Base-by-base conservation (phyloP, 2,329 filamentous ascomycete genomes). In the Endocalyx cinctus region DNA sequence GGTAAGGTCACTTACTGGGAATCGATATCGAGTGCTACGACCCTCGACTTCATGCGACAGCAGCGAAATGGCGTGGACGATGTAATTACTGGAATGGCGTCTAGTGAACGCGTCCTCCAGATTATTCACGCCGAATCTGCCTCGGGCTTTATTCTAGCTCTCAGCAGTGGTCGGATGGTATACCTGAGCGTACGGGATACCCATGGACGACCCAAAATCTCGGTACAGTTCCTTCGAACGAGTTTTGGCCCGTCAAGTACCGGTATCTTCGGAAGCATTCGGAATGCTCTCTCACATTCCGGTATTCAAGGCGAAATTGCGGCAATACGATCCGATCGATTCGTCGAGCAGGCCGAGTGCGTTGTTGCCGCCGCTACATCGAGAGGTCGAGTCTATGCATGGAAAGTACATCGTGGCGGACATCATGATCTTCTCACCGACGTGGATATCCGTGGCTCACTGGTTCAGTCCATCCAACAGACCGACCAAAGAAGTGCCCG, bases 1-100 rank as follows among this genome's bases (percentile, higher is more conserved):
- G 92, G 92, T 33, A 89, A 82, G 58, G 79, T 97, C 33, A 82
- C 87, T 27, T 97, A 92, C 59, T 97, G 92, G 88, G 92, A 97
- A 57, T 94, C 87, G 25, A 85, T 97, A 43, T 88, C 90, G 35
- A 88, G 81, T 58, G 88, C 87, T 8, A 85, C 88, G 25, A 87
- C 87, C 1, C 72, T 94, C 35, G 86, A 85, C 42, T 77, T 94
- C 25, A 85, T 90, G 51, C 82, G 84, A 45, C 84, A 94, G 55
- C 84, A 86, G 51, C 80, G 84, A 45, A 82, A 80, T 44, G 86
- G 86, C 12, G 77, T 94, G 12, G 87, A 94, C 51, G 79, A 85
- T 28, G 67, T 67, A 3, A 78, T 95, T 41, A 70, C 77, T 3
- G 83, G 84, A 41, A 72, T 96, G 62, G 78, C 82, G 34, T 84